phyloP scores from a whole-genome alignment of 164 flowering plant genomes.

The Nymphaea thermarum region DNA sequence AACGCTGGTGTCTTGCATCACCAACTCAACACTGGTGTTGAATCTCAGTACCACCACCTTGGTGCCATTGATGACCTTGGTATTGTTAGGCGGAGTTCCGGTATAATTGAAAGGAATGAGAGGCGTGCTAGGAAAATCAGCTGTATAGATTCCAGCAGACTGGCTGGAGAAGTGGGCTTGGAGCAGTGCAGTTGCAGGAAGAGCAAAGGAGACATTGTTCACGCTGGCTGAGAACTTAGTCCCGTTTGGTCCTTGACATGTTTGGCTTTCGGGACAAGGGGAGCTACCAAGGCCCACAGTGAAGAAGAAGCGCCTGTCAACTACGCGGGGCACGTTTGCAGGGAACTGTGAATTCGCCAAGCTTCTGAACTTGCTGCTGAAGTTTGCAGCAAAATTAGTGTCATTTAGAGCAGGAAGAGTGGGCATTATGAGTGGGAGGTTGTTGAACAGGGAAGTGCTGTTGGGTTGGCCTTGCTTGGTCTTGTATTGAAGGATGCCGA shows the following conservation, averaged over 20 bases:
- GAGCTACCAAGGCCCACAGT: slow-evolving; percentile 46
- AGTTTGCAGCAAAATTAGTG: slow-evolving; percentile 32
- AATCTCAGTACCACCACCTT: slow-evolving; percentile 34
- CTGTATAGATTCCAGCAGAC: slow-evolving; percentile 38
- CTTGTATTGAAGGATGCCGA: slow-evolving; percentile 38
- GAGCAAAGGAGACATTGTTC: slow-evolving; percentile 45
- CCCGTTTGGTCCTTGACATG: slow-evolving; percentile 60
- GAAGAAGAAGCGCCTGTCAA: slow-evolving; percentile 44
- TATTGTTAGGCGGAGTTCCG: slow-evolving; percentile 49
- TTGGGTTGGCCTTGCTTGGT: not conserved
- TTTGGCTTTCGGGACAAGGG: slow-evolving; percentile 34
- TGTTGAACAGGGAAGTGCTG: not conserved
- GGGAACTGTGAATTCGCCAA: slow-evolving; percentile 37
- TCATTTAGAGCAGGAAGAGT: slow-evolving; percentile 41
- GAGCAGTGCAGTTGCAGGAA: slow-evolving; percentile 41
- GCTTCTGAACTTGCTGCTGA: slow-evolving; percentile 30
- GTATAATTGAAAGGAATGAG: slow-evolving; percentile 38
- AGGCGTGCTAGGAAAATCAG: slow-evolving; percentile 41
- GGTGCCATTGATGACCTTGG: slow-evolving; percentile 31
- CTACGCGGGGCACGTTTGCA: slow-evolving; percentile 38
- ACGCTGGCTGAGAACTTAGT: slow-evolving; percentile 39
- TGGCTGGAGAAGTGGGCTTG: slow-evolving; percentile 40
- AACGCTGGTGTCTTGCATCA: slow-evolving; percentile 61
- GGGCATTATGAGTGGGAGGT: slow-evolving; percentile 27
- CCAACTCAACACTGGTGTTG: slow-evolving; percentile 50